phyloP scores from a whole-genome alignment of 345 rosid genomes.

The Garcia nutans region DNA sequence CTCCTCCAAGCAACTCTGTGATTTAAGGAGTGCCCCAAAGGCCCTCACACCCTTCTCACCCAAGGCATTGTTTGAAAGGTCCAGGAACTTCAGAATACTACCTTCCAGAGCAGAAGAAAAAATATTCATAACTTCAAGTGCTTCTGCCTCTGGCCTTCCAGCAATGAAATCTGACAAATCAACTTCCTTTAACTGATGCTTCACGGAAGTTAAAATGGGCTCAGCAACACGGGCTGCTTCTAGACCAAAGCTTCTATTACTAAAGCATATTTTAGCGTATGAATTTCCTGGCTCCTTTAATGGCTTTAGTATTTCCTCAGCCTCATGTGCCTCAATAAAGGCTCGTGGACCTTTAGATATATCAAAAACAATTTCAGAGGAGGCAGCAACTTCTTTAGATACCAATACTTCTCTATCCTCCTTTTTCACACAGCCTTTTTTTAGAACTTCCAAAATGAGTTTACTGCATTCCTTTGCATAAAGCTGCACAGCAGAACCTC shows the following conservation, averaged over 20 bases:
- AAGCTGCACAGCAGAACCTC: slow-evolving; percentile 90
- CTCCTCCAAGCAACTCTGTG: slow-evolving; percentile 75
- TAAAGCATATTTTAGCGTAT: slow-evolving; percentile 81
- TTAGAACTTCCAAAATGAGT: slow-evolving; percentile 73
- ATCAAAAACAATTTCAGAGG: slow-evolving; percentile 55
- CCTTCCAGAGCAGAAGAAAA: slow-evolving; percentile 82
- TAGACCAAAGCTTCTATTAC: slow-evolving; percentile 82
- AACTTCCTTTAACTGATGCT: slow-evolving; percentile 74
- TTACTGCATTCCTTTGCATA: slow-evolving; percentile 94
- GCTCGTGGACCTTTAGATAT: slow-evolving; percentile 68
- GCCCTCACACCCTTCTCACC: slow-evolving; percentile 96
- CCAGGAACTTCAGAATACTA: slow-evolving; percentile 55
- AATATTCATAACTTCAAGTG: slow-evolving; percentile 78
- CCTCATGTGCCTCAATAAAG: slow-evolving; percentile 75
- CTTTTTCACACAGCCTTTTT: slow-evolving; percentile 51
- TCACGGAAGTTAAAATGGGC: slow-evolving; percentile 69
- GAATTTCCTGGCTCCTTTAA: slow-evolving; percentile 67
- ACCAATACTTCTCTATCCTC: slow-evolving; percentile 25
- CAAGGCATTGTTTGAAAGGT: slow-evolving; percentile 86
- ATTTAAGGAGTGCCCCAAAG: slow-evolving; percentile 62
- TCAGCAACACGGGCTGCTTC: slow-evolving; percentile 78
- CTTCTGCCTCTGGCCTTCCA: slow-evolving; percentile 80
- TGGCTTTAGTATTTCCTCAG: slow-evolving; percentile 72
- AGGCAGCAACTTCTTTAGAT: slow-evolving; percentile 33
- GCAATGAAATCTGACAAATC: slow-evolving; percentile 92